phyloP scores from a whole-genome alignment of 2,329 filamentous ascomycete genomes.

The Plenodomus tracheiphilus region DNA sequence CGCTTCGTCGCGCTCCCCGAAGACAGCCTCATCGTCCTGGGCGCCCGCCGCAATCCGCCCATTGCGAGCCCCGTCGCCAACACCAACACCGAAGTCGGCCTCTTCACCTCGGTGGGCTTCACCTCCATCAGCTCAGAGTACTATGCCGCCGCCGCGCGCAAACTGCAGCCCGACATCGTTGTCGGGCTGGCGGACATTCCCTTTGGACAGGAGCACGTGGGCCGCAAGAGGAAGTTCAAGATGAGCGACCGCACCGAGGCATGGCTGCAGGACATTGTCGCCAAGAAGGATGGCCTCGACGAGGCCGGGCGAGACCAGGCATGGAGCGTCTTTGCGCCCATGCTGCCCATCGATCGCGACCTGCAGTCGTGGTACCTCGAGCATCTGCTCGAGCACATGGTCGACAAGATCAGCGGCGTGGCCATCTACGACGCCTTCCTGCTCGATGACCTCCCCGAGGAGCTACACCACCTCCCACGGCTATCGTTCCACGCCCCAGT shows the following conservation, averaged over 20 bases:
- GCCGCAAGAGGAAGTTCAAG: constrained; percentile 73
- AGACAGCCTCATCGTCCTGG: constrained; percentile 70
- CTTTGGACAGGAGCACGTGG: constrained; percentile 58
- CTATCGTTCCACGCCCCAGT: constrained; percentile 71
- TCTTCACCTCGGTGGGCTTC: constrained; percentile 88
- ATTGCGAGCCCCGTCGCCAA: constrained; percentile 71
- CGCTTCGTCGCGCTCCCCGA: constrained; percentile 74
- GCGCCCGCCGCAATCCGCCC: constrained; percentile 75
- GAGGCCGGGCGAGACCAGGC: constrained; percentile 30
- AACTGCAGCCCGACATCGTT: constrained; percentile 77
- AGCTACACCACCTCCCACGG: constrained; percentile 67
- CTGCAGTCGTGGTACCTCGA: constrained; percentile 81
- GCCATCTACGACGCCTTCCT: constrained; percentile 77
- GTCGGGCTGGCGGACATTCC: constrained; percentile 77
- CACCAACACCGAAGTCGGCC: constrained; percentile 69
- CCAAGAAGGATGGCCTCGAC: constrained; percentile 42
- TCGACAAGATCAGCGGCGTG: constrained; percentile 61
- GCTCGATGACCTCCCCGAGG: constrained; percentile 66
- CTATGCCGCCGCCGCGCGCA: constrained; percentile 68
- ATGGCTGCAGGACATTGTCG: constrained; percentile 74
- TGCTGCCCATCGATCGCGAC: constrained; percentile 74
- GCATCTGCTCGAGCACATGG: constrained; percentile 67
- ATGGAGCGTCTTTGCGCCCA: constrained; percentile 58
- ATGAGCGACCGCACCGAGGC: constrained; percentile 85
- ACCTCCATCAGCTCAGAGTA: constrained; percentile 68